phyloP scores from a whole-genome alignment of 2,329 filamentous ascomycete species.

The Colletotrichum musae region DNA sequence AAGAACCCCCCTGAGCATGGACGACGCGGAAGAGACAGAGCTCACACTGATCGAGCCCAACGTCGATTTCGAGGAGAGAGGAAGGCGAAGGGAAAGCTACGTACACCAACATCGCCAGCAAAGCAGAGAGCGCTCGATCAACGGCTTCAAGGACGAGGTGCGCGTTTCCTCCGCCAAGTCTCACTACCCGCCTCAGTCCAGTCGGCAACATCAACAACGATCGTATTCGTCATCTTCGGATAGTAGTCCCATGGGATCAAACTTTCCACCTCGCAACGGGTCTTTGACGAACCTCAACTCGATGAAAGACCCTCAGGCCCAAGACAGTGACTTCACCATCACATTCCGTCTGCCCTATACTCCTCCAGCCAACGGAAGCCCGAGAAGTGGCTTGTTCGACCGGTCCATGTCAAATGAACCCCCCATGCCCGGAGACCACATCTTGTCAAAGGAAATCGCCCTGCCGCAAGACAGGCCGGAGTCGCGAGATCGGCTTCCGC shows the following conservation, averaged over 20 bases:
- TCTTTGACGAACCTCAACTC: slow-evolving; percentile 13
- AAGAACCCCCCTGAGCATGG: background rate
- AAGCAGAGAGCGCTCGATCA: slow-evolving; percentile 39
- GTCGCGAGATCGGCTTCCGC: slow-evolving; percentile 19
- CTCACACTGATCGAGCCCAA: slow-evolving; percentile 19
- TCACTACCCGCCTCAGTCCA: slow-evolving; percentile 39
- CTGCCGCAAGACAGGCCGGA: slow-evolving; percentile 2
- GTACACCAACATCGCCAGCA: slow-evolving; percentile 40
- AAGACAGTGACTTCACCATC: slow-evolving; percentile 25
- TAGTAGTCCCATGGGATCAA: slow-evolving; percentile 15
- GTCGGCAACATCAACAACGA: slow-evolving; percentile 32
- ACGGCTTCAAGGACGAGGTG: slow-evolving; percentile 36
- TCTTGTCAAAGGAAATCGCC: slow-evolving; percentile 15
- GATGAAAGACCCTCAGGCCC: background rate
- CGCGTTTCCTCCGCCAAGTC: slow-evolving; percentile 37
- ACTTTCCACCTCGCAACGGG: slow-evolving; percentile 22
- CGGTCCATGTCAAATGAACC: slow-evolving; percentile 23
- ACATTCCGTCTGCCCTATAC: slow-evolving; percentile 39
- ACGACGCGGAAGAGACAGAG: slow-evolving; percentile 16
- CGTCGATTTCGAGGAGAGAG: slow-evolving; percentile 33
- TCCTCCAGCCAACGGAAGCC: slow-evolving; percentile 30
- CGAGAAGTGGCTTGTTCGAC: slow-evolving; percentile 20
- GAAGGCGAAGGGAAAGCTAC: slow-evolving; percentile 37
- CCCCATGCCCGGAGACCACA: background rate
- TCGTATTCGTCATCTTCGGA: slow-evolving; percentile 28